Conservation (phyloP, 2,329 filamentous ascomycete genomes). For the Alternaria brassicicola region DNA sequence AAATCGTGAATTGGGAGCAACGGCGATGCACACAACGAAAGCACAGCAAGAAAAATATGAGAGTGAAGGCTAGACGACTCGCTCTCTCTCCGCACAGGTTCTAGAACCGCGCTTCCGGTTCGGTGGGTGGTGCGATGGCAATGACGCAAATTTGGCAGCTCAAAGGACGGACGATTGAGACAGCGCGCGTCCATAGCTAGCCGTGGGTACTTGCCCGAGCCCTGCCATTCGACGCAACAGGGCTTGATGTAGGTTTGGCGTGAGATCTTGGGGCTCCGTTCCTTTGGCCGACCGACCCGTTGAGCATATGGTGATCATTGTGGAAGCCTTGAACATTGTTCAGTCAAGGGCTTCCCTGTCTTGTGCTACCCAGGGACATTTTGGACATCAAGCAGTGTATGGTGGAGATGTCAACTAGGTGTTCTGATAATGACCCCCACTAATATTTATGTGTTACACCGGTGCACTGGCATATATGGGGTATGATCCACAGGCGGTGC, state of each 20-base stretch:
- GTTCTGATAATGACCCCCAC: neutral
- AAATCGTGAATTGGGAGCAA: neutral
- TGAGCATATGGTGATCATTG: conserved; percentile 5
- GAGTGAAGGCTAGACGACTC: conserved; percentile 4
- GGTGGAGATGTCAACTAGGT: neutral
- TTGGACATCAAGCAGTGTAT: neutral
- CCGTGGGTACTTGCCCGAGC: conserved; percentile 20
- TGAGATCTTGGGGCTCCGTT: neutral
- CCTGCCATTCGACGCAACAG: conserved; percentile 20
- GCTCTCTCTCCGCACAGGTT: conserved; percentile 9
- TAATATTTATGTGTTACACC: neutral
- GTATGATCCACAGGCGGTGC: neutral
- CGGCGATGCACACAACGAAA: conserved; percentile 1
- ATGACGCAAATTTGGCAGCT: conserved; percentile 22
- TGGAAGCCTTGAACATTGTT: neutral
- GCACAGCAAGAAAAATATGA: conserved; percentile 1
- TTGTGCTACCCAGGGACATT: neutral
- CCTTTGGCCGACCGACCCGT: neutral
- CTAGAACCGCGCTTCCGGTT: conserved; percentile 24
- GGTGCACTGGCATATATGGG: neutral
- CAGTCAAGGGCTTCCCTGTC: neutral
- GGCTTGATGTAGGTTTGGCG: neutral
- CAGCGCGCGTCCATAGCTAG: conserved; percentile 8
- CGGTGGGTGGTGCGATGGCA: conserved; percentile 5
- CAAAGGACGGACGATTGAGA: conserved; percentile 6